Base-by-base conservation (phyloP, 257 asterid genomes). In the Solanum rostratum region DNA sequence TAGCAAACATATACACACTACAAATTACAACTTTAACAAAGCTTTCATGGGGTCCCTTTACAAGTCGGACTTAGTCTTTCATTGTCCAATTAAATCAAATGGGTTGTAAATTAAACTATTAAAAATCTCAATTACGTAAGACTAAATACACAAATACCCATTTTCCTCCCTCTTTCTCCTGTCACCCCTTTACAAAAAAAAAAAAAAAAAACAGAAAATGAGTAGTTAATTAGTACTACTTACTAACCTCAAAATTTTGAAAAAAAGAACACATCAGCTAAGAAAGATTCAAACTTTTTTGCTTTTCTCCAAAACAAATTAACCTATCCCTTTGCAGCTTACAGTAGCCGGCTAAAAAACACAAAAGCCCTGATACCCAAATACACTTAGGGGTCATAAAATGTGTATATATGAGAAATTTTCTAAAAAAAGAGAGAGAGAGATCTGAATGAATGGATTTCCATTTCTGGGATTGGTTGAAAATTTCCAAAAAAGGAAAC, bases 11-110 rank as follows among this genome's bases (percentile, higher is more conserved):
- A 73, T 37, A 82, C 82, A 88, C 71, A 86, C 66, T 60, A 80
- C 84, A 84, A 78, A n/a, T 22, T 79, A 92, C 95, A 92, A 86
- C 93, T 88, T 92, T 90, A 88, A 89, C 80, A 83, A 89, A 70
- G 87, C 79, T 88, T 83, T 86, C 87, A 74, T 19, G 33, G 90
- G 87, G 85, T 86, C 65, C 88, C 13, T 59, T 46, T 79, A 18
- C 54, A 50, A 18, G 16, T n/a, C 15, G 6, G 85, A 83, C 63
- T 46, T 37, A 85, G 68, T 81, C 76, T 39, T 59, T 11, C 81
- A 68, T 33, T 69, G 50, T 69, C 80, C 71, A 30, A 53, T 15
- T 63, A 66, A 29, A 59, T 43, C 30, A 55, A 27, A 29, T 0
- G 27, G 3, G 27, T 1, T 37, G 33, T 71, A 71, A 24, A 63